A percentile compares a stretch with the other conserved stretches of the same genome.
These are phyloP conservation scores for Mycena polygramma DNA, from an alignment of 768 basidiomycete genomes.

Conservation along the genomic window DNA sequence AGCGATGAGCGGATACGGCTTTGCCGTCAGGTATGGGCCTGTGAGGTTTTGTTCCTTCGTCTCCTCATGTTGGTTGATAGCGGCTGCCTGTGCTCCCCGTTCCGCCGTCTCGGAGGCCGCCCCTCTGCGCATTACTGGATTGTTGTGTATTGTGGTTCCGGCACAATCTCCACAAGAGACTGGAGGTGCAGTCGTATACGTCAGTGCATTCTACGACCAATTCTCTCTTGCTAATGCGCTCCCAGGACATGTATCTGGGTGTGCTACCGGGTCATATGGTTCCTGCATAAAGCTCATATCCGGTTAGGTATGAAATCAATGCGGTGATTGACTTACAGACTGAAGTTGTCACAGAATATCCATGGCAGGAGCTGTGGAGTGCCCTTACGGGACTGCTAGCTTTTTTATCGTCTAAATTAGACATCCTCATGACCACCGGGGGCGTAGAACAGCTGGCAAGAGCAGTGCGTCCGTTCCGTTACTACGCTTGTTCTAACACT, in stretches of 20 bases:
- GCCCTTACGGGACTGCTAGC: conserved; percentile 66
- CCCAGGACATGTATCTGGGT: conserved; percentile 68
- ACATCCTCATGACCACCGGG: conserved; percentile 64
- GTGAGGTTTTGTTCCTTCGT: background rate
- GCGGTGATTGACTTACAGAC: conserved; percentile 5
- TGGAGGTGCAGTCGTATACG: conserved; percentile 72
- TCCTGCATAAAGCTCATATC: conserved; percentile 63
- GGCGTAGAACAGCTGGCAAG: conserved; percentile 66
- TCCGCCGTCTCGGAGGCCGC: conserved; percentile 54
- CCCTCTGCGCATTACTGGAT: conserved; percentile 73
- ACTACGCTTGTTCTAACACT: conserved; percentile 5
- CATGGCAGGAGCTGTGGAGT: conserved; percentile 77
- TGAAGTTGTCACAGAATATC: conserved; percentile 61
- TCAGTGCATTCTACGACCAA: conserved; percentile 45
- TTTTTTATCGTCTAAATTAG: conserved; percentile 69
- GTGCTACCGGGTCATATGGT: conserved; percentile 69
- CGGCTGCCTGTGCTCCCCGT: conserved; percentile 65
- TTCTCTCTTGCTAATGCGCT: conserved; percentile 16
- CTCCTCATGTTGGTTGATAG: conserved; percentile 45
- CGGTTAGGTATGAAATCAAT: conserved; percentile 65
- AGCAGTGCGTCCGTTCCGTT: conserved; percentile 56
- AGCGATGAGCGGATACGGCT: conserved; percentile 59
- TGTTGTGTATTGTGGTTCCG: conserved; percentile 78
- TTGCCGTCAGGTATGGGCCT: conserved; percentile 69
- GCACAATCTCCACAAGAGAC: conserved; percentile 74